Base-by-base conservation (phyloP, 768 basidiomycete species). In the Pisolithus microcarpus region DNA sequence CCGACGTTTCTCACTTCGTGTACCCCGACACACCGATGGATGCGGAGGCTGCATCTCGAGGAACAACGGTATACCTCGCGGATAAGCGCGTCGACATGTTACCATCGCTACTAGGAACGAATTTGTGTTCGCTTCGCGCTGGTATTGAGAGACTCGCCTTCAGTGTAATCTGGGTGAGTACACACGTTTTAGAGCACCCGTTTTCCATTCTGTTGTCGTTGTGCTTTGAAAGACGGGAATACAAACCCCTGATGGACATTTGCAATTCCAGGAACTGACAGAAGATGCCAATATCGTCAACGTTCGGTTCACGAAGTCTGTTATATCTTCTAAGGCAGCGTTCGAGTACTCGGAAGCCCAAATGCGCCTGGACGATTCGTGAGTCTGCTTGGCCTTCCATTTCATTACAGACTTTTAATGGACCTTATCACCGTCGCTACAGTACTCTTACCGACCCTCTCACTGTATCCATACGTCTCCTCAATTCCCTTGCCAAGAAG, bases 21-120 rank as follows among this genome's bases (percentile, higher is more conserved):
- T 82, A 78, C 48, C 75, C 93, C 1, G 91, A 94, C 60, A 99
- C 87, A 38, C 82, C 94, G 0, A 98, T 99, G 92, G 95, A 99
- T 58, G 84, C 72, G 40, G 95, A 99, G 66, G 95, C 95, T 19
- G 90, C 93, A n/a, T 79, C 92, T 16, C 76, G 95, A 53, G 95
- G 95, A 5, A 97, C 95, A 5, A 98, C 95, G 0, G 95, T 99
- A 1, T 99, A 98, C 65, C 80, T 99, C 2, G 95, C 98, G 5
- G 95, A 99, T 74, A 95, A 94, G 68, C 89, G 95, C 31, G 92
- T 99, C 46, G 96, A 98, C 72, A 99, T 99, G 96, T 75, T 99
- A 44, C 96, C 96, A 0, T 74, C 84, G 3, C 75, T 99, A 8
- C 75, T 99, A 6, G 96, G 96, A 1, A 98, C 95, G 1, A 99